Evolutionary conservation across 164 flowering plant species (phyloP).

Genomic region (Santalum album): DNA sequence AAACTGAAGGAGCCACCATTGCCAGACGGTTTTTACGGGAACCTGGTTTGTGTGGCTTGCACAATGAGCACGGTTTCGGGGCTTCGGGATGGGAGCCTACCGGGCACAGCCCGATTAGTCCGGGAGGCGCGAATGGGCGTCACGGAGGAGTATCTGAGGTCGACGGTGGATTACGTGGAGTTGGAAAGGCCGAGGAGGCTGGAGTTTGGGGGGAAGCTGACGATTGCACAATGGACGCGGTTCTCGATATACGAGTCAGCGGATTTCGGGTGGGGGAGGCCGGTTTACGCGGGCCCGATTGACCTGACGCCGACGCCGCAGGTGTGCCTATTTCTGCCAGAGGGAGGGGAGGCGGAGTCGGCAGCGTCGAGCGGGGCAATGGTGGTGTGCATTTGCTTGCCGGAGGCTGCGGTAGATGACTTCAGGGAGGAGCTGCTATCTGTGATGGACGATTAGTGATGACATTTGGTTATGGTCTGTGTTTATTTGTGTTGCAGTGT

Average conservation of each 20-base stretch:
- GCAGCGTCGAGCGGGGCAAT: constrained; percentile 19
- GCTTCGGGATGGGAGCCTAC: constrained; percentile 29
- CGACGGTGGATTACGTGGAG: constrained; percentile 59
- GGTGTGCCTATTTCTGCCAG: constrained; percentile 70
- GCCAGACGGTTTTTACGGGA: constrained; percentile 65
- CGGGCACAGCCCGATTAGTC: constrained; percentile 34
- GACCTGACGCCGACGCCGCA: constrained; percentile 85
- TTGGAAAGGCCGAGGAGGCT: constrained; percentile 52
- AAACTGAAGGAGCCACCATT: constrained; percentile 45
- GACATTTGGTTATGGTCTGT: no score
- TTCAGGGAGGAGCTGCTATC: constrained; percentile 43
- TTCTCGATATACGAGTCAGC: constrained; percentile 65
- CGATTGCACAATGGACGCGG: constrained; percentile 88
- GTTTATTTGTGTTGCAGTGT: no score
- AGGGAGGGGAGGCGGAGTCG: constrained; percentile 27
- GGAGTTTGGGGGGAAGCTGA: constrained; percentile 75
- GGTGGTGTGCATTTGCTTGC: constrained; percentile 81
- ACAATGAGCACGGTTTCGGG: constrained; percentile 45
- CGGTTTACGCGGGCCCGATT: constrained; percentile 70
- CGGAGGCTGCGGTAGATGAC: constrained; percentile 41
- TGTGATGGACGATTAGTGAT: neutral
- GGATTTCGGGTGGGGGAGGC: constrained; percentile 84
- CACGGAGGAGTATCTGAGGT: constrained; percentile 65
- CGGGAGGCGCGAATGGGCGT: constrained; percentile 37
- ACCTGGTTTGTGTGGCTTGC: constrained; percentile 66